Evolutionary conservation across 352 stramenopile genomes (phyloP), one percentile per base, ranked within the genome.

Genomic region (Phytophthora syringae): DNA sequence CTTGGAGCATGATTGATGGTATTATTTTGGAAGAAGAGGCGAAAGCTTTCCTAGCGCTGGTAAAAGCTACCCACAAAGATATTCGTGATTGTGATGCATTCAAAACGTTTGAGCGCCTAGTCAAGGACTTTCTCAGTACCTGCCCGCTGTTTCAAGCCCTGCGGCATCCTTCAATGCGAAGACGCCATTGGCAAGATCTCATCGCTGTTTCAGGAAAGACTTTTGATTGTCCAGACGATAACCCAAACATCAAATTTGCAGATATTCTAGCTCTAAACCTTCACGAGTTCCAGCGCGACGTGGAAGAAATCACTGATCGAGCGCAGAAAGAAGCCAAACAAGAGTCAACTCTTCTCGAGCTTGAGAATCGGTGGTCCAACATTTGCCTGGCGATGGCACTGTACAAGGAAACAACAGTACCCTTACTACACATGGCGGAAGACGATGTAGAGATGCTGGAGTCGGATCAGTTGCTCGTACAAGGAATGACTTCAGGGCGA

Each of bases 391-490:
- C 77, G 3, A 98, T 97, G 86, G 68, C 83, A 7, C 67, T 64
- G 9, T 98, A 98, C 76, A 95, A 97, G 45, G 84, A 93, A 39
- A 93, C 92, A 6, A 71, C 84, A 37, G 75, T 97, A 0, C 89
- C 86, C 13, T 66, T 98, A 51, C 74, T 98, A 13, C 81, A 88
- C n/a, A 74, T 98, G 52, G 60, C 78, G 0, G 97, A 99, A 75
- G 96, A 99, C 25, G 86, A 98, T 52, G 86, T 98, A 25, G 95
- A 99, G 64, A 86, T 96, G 59, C 80, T 99, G 18, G 95, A 99
- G 54, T 97, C 91, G 22, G 94, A 99, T 70, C 96, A 99, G 66
- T 70, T 99, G 3, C 70, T 95, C 5, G 78, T 99, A 18, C 96
- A 99, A 72, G 83, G 85, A 28, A 99, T 99, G 95, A 79, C 97